phyloP scores from a whole-genome alignment of 2,329 filamentous ascomycete genomes.

The Fusarium sp. region DNA sequence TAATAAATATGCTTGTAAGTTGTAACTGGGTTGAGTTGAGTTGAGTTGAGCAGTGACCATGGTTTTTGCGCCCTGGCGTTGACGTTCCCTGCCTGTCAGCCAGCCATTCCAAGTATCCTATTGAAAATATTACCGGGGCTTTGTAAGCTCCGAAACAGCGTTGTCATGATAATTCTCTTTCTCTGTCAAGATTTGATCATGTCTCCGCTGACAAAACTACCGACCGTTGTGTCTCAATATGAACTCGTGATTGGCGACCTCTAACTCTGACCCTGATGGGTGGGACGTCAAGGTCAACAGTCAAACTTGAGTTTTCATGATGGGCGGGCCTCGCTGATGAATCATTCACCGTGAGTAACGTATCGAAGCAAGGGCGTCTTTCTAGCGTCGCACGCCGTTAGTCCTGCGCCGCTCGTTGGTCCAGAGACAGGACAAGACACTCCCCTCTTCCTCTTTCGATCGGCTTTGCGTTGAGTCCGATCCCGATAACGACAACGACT shows the following conservation, averaged over 20 bases:
- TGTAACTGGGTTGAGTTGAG: no score
- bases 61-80: constrained; percentile 34
- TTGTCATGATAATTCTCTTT: constrained; percentile 24
- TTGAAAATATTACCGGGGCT: constrained; percentile 3
- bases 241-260: constrained; percentile 23
- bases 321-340: constrained; percentile 36
- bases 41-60: constrained; percentile 6
- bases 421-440: constrained; percentile 13
- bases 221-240: constrained; percentile 27
- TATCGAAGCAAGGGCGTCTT: constrained; percentile 19
- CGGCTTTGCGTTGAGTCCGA: constrained; percentile 35
- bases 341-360: constrained; percentile 31
- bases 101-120: constrained; percentile 2
- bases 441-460: constrained; percentile 9
- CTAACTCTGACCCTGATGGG: constrained; percentile 10
- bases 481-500: constrained; percentile 31
- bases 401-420: constrained; percentile 15
- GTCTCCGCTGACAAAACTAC: constrained; percentile 34
- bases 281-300: constrained; percentile 29
- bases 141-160: constrained; percentile 19
- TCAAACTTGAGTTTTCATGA: constrained; percentile 17
- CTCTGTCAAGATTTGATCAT: constrained; percentile 9
- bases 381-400: constrained; percentile 3
- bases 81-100: constrained; percentile 1
- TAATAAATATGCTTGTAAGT: neutral